Evolutionary conservation across 805 yeast genomes (phyloP).

Genomic region (Candida michaelii): DNA sequence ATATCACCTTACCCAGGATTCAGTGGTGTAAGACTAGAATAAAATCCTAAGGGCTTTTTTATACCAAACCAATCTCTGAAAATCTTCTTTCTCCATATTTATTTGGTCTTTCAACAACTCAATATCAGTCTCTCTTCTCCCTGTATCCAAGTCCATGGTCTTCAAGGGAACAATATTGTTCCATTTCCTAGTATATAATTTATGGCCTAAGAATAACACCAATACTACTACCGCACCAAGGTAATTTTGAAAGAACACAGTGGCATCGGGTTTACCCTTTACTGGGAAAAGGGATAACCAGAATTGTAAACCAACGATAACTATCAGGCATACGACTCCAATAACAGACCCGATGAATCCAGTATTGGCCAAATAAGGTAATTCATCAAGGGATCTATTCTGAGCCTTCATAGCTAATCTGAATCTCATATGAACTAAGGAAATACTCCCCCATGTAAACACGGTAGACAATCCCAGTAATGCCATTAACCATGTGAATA

Average conservation of each 20-base stretch:
- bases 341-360: conserved; percentile 35
- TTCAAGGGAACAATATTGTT: conserved; percentile 35
- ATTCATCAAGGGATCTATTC: conserved; percentile 44
- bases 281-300: conserved; percentile 36
- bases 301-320: conserved; percentile 32
- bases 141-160: conserved; percentile 61
- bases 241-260: conserved; percentile 55
- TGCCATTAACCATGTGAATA: conserved; percentile 37
- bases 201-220: conserved; percentile 53
- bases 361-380: conserved; percentile 55
- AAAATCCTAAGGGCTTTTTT: conserved; percentile 14
- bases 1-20: too few species aligned
- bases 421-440: conserved; percentile 33
- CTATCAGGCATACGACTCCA: conserved; percentile 18
- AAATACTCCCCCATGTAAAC: conserved; percentile 36
- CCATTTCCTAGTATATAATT: conserved; percentile 44
- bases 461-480: conserved; percentile 36
- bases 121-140: conserved; percentile 57
- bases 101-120: conserved; percentile 51
- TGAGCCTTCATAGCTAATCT: conserved; percentile 31
- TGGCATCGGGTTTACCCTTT: conserved; percentile 29
- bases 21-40: conserved; percentile 8
- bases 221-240: conserved; percentile 48
- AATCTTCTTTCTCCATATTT: conserved; percentile 39
- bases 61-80: conserved; percentile 22